Evolutionary conservation across 768 basidiomycete genomes (phyloP).

Genomic region (Lactarius indigo): DNA sequence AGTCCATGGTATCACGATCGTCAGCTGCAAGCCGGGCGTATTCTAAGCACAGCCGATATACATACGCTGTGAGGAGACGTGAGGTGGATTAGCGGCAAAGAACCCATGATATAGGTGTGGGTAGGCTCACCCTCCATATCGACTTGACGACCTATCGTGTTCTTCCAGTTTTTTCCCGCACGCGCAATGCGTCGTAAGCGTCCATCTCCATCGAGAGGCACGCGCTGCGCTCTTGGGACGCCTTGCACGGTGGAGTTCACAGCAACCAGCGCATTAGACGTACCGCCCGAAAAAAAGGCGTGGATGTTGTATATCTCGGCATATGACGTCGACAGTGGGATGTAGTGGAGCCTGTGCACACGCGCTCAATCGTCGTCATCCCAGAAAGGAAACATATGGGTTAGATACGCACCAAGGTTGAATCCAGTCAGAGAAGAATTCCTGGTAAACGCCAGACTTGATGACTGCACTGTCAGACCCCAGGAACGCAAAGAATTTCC

Average conservation of each 20-base stretch:
- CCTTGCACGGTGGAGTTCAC: conserved; percentile 46
- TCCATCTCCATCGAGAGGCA: conserved; percentile 58
- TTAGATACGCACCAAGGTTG: conserved; percentile 68
- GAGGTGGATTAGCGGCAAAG: conserved; percentile 19
- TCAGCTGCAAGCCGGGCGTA: conserved; percentile 85
- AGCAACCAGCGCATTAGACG: conserved; percentile 51
- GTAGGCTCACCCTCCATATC: conserved; percentile 85
- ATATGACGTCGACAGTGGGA: conserved; percentile 85
- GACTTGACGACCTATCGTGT: conserved; percentile 70
- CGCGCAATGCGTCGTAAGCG: conserved; percentile 78
- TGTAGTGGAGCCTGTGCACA: conserved; percentile 79
- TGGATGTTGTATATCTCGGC: conserved; percentile 91
- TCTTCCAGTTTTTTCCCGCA: conserved; percentile 93
- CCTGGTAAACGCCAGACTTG: conserved; percentile 88
- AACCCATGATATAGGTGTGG: conserved; percentile 7
- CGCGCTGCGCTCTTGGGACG: conserved; percentile 35
- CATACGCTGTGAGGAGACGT: conserved; percentile 55
- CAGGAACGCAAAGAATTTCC: conserved; percentile 79
- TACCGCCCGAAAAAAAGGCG: conserved; percentile 88
- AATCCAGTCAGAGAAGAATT: conserved; percentile 89
- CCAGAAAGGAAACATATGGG: not conserved
- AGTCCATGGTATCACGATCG: conserved; percentile 71
- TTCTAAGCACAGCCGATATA: conserved; percentile 84
- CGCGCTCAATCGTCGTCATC: not conserved
- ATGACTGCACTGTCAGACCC: conserved; percentile 87